Percentiles rank a stretch among this genome's conserved stretches.
These are phyloP conservation scores for Grammothele lineata DNA, from an alignment of 768 basidiomycete species.

Conservation along the genomic window DNA sequence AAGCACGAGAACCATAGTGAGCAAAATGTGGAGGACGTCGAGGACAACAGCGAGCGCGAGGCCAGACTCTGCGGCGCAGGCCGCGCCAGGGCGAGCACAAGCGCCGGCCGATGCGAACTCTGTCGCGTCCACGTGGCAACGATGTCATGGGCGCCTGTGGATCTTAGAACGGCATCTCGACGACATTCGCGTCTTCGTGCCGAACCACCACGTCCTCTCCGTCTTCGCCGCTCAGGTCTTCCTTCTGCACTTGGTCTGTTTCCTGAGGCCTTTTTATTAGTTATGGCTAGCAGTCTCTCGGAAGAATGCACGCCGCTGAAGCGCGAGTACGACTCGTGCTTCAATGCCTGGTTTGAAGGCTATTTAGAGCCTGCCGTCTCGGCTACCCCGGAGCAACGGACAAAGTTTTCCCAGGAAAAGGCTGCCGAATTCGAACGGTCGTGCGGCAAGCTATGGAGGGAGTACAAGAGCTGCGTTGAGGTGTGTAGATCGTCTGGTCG, in stretches of 20 bases:
- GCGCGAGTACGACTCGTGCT: slow-evolving; percentile 87
- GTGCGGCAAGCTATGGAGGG: slow-evolving; percentile 80
- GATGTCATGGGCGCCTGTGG: slow-evolving; percentile 15
- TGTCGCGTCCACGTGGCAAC: slow-evolving; percentile 6
- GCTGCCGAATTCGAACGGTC: slow-evolving; percentile 84
- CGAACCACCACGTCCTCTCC: slow-evolving; percentile 1
- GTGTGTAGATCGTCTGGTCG: slow-evolving; percentile 38
- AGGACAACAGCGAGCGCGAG: not conserved
- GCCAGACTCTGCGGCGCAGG: not conserved
- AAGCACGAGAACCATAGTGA: slow-evolving; percentile 84
- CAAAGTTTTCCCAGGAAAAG: slow-evolving; percentile 67
- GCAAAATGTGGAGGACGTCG: not conserved
- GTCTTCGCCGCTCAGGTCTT: not conserved
- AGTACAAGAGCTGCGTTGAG: slow-evolving; percentile 79
- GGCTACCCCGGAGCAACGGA: slow-evolving; percentile 41
- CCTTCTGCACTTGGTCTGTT: too few relatives aligned
- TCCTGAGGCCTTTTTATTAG: too few relatives aligned
- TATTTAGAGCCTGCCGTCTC: slow-evolving; percentile 81
- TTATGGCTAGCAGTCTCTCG: slow-evolving; percentile 78
- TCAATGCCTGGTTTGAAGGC: slow-evolving; percentile 97
- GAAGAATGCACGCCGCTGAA: slow-evolving; percentile 88
- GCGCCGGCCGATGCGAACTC: not conserved
- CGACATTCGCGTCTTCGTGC: too few relatives aligned
- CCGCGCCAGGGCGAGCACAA: not conserved
- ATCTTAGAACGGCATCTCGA: slow-evolving; percentile 1